These are phyloP conservation scores for Biancaea sappan DNA, from an alignment of 306 rosid species.

Conservation along the genomic window DNA sequence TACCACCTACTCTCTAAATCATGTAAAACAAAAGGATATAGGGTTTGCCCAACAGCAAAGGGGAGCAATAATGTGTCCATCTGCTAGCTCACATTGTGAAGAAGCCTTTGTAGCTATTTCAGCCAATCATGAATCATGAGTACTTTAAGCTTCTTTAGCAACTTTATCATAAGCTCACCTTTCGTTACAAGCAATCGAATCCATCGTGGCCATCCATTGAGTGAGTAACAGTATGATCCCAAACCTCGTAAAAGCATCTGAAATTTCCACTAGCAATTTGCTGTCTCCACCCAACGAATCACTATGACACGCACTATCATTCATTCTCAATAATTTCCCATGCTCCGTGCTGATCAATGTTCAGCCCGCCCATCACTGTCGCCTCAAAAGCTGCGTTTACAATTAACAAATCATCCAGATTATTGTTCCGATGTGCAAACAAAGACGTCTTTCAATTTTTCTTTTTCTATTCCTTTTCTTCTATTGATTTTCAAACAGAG, in stretches of 20 bases:
- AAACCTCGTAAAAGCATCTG: constrained; percentile 26
- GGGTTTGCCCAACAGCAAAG: constrained; percentile 17
- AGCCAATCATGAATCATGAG: constrained; percentile 16
- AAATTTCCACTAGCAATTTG: constrained; percentile 27
- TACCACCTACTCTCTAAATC: neutral
- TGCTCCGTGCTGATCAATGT: constrained; percentile 15
- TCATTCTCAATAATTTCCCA: constrained; percentile 28
- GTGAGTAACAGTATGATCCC: too few species aligned
- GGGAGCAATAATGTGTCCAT: constrained; percentile 24
- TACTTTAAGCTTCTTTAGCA: constrained; percentile 26
- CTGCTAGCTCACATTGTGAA: constrained; percentile 34
- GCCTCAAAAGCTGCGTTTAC: constrained; percentile 37
- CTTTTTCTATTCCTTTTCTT: neutral
- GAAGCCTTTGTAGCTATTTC: constrained; percentile 37
- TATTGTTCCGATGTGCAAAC: neutral
- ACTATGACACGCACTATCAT: constrained; percentile 36
- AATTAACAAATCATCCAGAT: constrained; percentile 11
- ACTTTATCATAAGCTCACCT: neutral
- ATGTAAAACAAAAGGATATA: constrained; percentile 6
- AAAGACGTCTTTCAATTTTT: neutral
- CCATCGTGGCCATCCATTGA: neutral
- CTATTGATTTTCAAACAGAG: neutral
- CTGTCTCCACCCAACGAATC: constrained; percentile 30
- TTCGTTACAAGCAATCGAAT: constrained; percentile 37
- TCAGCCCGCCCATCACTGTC: constrained; percentile 23